Percentiles rank a stretch among this genome's conserved stretches.
Conservation (phyloP, 495 filamentous ascomycete genomes). For the Haplographium delicatum region DNA sequence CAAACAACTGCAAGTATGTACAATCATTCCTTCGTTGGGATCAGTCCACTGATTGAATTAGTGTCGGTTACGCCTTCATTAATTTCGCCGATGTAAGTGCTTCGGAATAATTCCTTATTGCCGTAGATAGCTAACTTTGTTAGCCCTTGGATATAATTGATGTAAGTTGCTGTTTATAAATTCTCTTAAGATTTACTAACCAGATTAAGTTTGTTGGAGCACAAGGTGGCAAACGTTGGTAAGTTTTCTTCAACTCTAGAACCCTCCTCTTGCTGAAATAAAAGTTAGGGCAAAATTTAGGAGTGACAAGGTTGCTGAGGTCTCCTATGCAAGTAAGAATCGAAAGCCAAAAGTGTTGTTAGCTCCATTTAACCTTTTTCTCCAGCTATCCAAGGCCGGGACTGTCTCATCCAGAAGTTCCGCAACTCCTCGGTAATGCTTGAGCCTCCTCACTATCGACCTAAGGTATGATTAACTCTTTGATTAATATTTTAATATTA, state of each 20-base stretch:
- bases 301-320: slow-evolving; percentile 78
- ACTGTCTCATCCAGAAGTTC: slow-evolving; percentile 88
- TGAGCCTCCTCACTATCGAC: slow-evolving; percentile 72
- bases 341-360: too few species aligned
- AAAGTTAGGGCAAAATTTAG: slow-evolving; percentile 68
- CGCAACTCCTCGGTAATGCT: slow-evolving; percentile 94
- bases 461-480: slow-evolving; percentile 54
- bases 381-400: slow-evolving; percentile 81
- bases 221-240: slow-evolving; percentile 68
- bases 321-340: slow-evolving; percentile 86
- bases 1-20: slow-evolving; percentile 81
- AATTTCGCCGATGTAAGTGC: slow-evolving; percentile 77
- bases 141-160: slow-evolving; percentile 71
- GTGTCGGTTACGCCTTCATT: slow-evolving; percentile 97
- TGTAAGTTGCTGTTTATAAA: slow-evolving; percentile 47
- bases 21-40: background rate
- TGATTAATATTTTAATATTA: background rate
- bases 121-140: slow-evolving; percentile 27
- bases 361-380: background rate
- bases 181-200: slow-evolving; percentile 28
- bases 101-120: too few species aligned
- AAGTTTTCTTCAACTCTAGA: slow-evolving; percentile 16
- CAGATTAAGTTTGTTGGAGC: slow-evolving; percentile 64
- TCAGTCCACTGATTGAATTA: slow-evolving; percentile 31
- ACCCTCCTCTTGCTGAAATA: background rate